These are phyloP conservation scores for Fraxinus anomala DNA, from an alignment of 257 asterid species.

Conservation along the genomic window DNA sequence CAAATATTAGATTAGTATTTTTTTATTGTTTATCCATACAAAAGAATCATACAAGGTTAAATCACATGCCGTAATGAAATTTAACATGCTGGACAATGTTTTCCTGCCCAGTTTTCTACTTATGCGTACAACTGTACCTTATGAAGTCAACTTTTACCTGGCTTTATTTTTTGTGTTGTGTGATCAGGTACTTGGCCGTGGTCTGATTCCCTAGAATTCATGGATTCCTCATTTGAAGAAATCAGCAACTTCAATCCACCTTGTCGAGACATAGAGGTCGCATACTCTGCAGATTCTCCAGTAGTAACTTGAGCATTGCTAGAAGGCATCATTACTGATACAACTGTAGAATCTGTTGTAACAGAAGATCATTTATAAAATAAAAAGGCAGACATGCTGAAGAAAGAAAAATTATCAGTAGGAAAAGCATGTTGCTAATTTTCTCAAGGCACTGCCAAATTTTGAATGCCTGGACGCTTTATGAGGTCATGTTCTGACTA, in stretches of 20 bases:
- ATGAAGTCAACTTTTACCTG: slow-evolving; percentile 40
- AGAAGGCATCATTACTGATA: background rate
- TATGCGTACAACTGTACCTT: background rate
- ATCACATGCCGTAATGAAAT: background rate
- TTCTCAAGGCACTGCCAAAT: background rate
- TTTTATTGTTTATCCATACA: background rate
- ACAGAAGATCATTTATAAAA: too few relatives aligned
- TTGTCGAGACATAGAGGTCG: slow-evolving; percentile 32
- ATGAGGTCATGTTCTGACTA: background rate
- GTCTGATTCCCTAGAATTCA: slow-evolving; percentile 27
- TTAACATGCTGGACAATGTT: background rate
- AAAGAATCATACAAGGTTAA: background rate
- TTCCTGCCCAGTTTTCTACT: background rate
- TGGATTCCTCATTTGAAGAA: slow-evolving; percentile 41
- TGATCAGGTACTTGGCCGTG: slow-evolving; percentile 30
- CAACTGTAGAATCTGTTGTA: background rate
- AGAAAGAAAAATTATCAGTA: background rate
- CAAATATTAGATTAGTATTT: background rate
- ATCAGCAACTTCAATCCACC: slow-evolving; percentile 49
- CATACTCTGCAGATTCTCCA: slow-evolving; percentile 25
- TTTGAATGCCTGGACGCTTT: background rate
- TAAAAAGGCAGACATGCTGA: background rate
- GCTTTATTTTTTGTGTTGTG: slow-evolving; percentile 27
- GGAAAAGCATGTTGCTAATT: background rate
- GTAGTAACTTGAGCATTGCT: background rate